phyloP scores from a whole-genome alignment of 495 filamentous ascomycete genomes.

The Chaetomium fimeti region DNA sequence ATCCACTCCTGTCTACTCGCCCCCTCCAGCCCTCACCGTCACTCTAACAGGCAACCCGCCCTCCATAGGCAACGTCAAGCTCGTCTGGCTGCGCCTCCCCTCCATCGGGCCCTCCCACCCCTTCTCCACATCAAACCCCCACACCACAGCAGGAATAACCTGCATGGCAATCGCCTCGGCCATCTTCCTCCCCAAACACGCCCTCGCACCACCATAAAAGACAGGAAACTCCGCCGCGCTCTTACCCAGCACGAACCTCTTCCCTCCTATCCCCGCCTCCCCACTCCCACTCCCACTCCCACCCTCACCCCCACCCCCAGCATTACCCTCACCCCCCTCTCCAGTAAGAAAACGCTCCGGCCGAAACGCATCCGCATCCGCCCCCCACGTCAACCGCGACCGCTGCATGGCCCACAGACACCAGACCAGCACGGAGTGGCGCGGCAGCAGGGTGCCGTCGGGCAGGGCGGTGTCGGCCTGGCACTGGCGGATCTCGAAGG shows the following conservation, averaged over 20 bases:
- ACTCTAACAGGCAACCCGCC: slow-evolving; percentile 53
- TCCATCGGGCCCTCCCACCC: slow-evolving; percentile 54
- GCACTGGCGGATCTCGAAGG: slow-evolving; percentile 60
- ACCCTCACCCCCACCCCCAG: not conserved
- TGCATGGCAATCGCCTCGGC: slow-evolving; percentile 56
- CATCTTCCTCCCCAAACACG: slow-evolving; percentile 60
- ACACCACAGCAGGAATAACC: slow-evolving; percentile 50
- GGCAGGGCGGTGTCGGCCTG: slow-evolving; percentile 51
- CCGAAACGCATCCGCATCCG: slow-evolving; percentile 52
- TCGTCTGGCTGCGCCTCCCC: slow-evolving; percentile 18
- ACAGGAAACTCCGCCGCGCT: slow-evolving; percentile 58
- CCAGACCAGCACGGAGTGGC: slow-evolving; percentile 54
- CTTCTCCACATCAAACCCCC: slow-evolving; percentile 49
- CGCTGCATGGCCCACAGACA: slow-evolving; percentile 61
- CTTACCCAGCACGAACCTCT: slow-evolving; percentile 32
- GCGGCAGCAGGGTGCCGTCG: slow-evolving; percentile 57
- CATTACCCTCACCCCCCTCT: not conserved
- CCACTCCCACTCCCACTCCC: not conserved
- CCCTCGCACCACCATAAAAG: slow-evolving; percentile 59
- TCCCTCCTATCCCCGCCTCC: not conserved
- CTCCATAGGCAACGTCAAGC: slow-evolving; percentile 49
- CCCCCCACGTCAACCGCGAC: slow-evolving; percentile 54
- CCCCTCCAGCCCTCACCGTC: slow-evolving; percentile 6
- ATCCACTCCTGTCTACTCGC: not conserved
- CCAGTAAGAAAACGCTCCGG: slow-evolving; percentile 52